Evolutionary conservation across 2,329 filamentous ascomycete genomes (phyloP), one percentile per base, ranked within the genome.

Genomic region (Pyrenochaeta sp.): DNA sequence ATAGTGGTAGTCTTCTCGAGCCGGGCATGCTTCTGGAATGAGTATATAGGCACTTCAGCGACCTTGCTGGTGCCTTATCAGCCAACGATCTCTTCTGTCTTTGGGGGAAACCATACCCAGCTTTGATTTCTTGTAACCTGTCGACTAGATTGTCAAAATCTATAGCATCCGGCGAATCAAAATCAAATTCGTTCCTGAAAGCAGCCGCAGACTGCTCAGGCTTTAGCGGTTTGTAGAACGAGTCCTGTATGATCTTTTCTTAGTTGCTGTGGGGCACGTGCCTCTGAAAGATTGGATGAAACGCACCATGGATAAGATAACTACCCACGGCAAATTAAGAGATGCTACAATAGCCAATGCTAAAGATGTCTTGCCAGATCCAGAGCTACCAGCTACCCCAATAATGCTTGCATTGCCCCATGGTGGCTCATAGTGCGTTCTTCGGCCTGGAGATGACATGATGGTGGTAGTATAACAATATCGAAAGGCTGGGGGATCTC

Each of bases 401-500:
- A 99, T 97, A 72, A 99, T 97, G 80, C 91, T 94, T 69, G 97
- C 89, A 79, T 98, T 91, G 50, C 91, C 91, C 95, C 95, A 99
- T 77, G 95, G 95, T 60, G 95, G 95, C 62, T 90, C 91, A 80
- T 98, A 99, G 69, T 93, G 90, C 64, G 88, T 89, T 64, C 75
- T 61, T 44, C 66, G 63, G 54, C 66, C 66, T 46, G 63, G 60
- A 24, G 67, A 64, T 47, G 66, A 56, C 71, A 73, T 73, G 30
- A 36, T 66, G 45, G 47, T 27, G 44, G 47, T 15, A 54, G 22
- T 47, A 24, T 44, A 43, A 28, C 2, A 15, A 37, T 27, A 32
- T 12, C 5, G 22, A n/a, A 28, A 30, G n/a, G 51, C 19, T 19
- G 19, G 24, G 28, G 46, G 25, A 12, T 27, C 46, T 19, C 36